Evolutionary conservation across 1,139 yeast species (phyloP), one percentile per base, ranked within the genome.

Genomic region (Torulaspora globosa): DNA sequence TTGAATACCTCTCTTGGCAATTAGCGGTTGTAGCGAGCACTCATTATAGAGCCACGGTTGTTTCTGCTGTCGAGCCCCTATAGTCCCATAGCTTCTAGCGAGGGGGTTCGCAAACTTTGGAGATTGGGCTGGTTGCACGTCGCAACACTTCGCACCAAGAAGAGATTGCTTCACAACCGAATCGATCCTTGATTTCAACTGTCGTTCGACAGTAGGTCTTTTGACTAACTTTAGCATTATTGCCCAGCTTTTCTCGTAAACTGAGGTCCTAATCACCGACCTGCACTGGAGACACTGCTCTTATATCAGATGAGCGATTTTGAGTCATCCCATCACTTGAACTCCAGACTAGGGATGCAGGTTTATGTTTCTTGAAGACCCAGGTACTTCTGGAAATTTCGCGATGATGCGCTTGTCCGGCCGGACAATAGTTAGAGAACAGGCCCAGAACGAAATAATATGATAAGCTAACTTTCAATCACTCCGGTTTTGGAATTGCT

Each of bases 1-100:
- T 32, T 63, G 66, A 5, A 63, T 56, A 37, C 50, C 52, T n/a
- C 36, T 39, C 32, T 47, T 50, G 28, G 23, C 36, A 5, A 32
- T 28, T 34, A 41, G 18, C 14, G 33, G 39, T 11, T 27, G 32
- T 18, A 27, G 10, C 12, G 19, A 26, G 9, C 12, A 16, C 9
- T 14, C 14, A 11, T 9, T 26, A 9, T n/a, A 23, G 11, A 9
- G 26, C 32, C 24, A 7, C n/a, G 14, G 10, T 31, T 31, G 34
- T 3, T 8, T 14, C 3, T 29, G 11, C 7, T 5, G 15, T n/a
- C 21, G 34, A 3, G 34, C 16, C 34, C 21, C 18, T n/a, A 10
- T 14, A 6, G 34, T 31, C 14, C 34, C 23, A 31, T 31, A 31
- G 10, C 21, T 14, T 16, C 34, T 31, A 31, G 23, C 7, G 10